phyloP scores from a whole-genome alignment of 129 eudicot genomes.

The Tagetes patula region DNA sequence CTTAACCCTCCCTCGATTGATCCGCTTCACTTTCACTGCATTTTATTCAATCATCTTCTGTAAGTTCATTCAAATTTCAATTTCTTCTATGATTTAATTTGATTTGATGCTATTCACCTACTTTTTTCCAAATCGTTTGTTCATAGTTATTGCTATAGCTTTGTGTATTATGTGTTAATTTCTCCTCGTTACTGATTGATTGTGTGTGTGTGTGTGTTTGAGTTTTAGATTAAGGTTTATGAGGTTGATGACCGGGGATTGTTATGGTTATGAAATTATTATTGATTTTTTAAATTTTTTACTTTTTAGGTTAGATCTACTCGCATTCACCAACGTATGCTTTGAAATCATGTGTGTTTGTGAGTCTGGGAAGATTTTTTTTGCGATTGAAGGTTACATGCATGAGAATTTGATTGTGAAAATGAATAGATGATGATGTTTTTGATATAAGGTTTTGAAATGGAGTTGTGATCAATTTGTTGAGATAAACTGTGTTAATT shows the following conservation, averaged over 20 bases:
- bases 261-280: not conserved
- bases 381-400: conserved; percentile 13
- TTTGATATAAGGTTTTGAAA: not conserved
- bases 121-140: not conserved
- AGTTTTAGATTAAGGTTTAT: not conserved
- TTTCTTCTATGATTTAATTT: not conserved
- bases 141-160: not conserved
- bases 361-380: not conserved
- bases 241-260: not conserved
- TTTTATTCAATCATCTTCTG: conserved; percentile 6
- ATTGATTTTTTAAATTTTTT: not conserved
- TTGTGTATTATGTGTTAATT: not conserved
- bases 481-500: not conserved
- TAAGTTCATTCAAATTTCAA: conserved; percentile 5
- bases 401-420: conserved; percentile 5
- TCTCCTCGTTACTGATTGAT: not conserved
- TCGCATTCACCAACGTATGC: not conserved
- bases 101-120: not conserved
- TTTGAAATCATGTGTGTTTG: not conserved
- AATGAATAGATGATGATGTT: not conserved
- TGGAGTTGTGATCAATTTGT: not conserved
- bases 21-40: conserved; percentile 18
- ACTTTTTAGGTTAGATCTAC: conserved; percentile 17
- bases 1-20: conserved; percentile 13
- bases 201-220: not conserved